Base-by-base conservation (phyloP, 352 stramenopile species). In the Globisporangium middletonii region DNA sequence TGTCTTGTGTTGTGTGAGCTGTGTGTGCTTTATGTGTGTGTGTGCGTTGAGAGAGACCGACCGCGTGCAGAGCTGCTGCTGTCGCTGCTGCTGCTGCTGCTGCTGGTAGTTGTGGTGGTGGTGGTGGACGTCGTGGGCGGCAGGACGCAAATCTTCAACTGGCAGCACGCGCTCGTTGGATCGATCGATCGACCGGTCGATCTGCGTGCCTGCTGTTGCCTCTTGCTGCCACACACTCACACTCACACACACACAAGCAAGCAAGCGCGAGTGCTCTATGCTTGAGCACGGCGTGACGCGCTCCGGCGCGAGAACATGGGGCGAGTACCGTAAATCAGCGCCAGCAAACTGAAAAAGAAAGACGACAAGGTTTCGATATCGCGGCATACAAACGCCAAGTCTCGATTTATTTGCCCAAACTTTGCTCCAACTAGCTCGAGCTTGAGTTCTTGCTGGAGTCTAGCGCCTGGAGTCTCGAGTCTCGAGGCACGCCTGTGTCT, bases 111-210 rank as follows among this genome's bases (percentile, higher is more conserved):
- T 19, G 15, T 11, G 33, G 19, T 16, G 5, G 23, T 6, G 35
- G 15, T 11, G 33, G 19, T 23, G 11, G 27, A 6, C 28, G 55
- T 62, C 53, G 69, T 77, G 44, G 48, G 60, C 57, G 48, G 59
- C 57, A 65, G 59, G 56, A 57, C 57, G 75, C 64, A 85, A 72
- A 85, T 85, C 63, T 77, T 80, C 70, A 77, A 85, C 70, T 85
- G 75, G 2, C 30, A 3, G 72, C 62, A 67, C 60, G 61, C 60
- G 12, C 26, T 42, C 5, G 12, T 19, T 12, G 19, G 45, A 47
- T 53, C 50, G 57, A 63, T 16, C 18, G 18, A 35, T 43, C 6
- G 33, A 12, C 47, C 23, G 30, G 16, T 4, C 5, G 13, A 53
- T 15, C 42, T 42, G 11, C 16, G 23, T 38, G 53, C 28, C 53